phyloP scores from a whole-genome alignment of 139 green algal species.

The Chlamydomonas sphaeroides region DNA sequence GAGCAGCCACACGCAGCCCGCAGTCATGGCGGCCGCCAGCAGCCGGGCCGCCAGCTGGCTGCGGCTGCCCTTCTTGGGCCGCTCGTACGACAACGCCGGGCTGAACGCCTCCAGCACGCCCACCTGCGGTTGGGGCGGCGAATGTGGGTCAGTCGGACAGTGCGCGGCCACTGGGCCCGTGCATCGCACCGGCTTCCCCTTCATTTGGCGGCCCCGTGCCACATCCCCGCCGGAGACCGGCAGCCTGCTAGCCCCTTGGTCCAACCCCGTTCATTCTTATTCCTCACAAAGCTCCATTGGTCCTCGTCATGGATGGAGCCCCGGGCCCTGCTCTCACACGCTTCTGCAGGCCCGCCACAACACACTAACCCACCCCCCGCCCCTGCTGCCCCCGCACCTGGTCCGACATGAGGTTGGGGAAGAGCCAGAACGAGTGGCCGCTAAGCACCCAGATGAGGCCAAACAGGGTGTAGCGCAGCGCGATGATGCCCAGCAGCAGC shows the following conservation, averaged over 20 bases:
- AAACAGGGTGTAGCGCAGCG: constrained; percentile 62
- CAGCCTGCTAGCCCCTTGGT: too few species aligned
- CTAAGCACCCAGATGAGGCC: constrained; percentile 72
- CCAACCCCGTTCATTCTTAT: too few species aligned
- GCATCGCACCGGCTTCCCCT: too few species aligned
- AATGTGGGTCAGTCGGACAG: too few species aligned
- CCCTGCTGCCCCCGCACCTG: constrained; percentile 42
- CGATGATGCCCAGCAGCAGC: constrained; percentile 56
- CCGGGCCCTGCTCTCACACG: too few species aligned
- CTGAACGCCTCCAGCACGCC: constrained; percentile 62
- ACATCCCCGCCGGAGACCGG: too few species aligned
- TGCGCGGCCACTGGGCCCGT: too few species aligned
- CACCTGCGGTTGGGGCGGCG: constrained; percentile 33
- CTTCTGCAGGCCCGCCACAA: too few species aligned
- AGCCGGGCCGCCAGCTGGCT: constrained; percentile 19
- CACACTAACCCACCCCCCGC: background rate
- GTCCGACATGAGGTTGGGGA: constrained; percentile 87
- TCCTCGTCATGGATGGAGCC: too few species aligned
- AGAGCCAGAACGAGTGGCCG: constrained; percentile 81
- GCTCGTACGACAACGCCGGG: constrained; percentile 54
- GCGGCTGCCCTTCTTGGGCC: constrained; percentile 41
- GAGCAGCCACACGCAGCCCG: constrained; percentile 28
- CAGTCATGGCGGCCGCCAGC: background rate
- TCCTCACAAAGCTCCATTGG: too few species aligned
- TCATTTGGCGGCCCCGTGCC: too few species aligned